A percentile compares a stretch with the other conserved stretches of the same genome.
Conservation (phyloP, 2,329 filamentous ascomycete genomes). For the Juglanconis oblonga region DNA sequence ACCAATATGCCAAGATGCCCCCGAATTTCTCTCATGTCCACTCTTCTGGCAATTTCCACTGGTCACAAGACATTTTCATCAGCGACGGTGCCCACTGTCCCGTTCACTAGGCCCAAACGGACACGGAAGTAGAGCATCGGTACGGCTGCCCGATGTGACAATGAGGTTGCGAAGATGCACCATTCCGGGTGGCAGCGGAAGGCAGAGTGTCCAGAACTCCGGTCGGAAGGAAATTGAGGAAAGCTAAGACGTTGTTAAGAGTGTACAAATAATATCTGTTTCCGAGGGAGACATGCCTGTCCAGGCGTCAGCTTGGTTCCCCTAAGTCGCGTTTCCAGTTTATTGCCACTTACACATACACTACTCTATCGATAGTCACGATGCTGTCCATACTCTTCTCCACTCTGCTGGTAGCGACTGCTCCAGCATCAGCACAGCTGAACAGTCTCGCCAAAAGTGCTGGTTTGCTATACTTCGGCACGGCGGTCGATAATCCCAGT, state of each 20-base stretch:
- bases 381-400: neutral
- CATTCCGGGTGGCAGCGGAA: neutral
- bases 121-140: neutral
- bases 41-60: neutral
- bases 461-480: constrained; percentile 53
- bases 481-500: constrained; percentile 58
- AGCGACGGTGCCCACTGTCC: neutral
- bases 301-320: neutral
- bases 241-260: neutral
- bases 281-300: neutral
- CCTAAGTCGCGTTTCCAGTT: neutral
- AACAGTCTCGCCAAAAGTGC: constrained; percentile 13
- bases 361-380: neutral
- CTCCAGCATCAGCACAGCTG: constrained; percentile 18
- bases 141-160: neutral
- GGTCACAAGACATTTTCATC: neutral
- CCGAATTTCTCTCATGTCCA: neutral
- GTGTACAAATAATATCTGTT: neutral
- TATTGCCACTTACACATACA: too few species aligned
- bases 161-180: neutral
- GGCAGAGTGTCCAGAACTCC: neutral
- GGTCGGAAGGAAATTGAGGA: neutral
- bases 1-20: neutral
- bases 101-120: neutral
- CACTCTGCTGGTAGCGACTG: neutral